Evolutionary conservation across 495 filamentous ascomycete species (phyloP).

Genomic region (Aspergillus sclerotiicarbonarius): DNA sequence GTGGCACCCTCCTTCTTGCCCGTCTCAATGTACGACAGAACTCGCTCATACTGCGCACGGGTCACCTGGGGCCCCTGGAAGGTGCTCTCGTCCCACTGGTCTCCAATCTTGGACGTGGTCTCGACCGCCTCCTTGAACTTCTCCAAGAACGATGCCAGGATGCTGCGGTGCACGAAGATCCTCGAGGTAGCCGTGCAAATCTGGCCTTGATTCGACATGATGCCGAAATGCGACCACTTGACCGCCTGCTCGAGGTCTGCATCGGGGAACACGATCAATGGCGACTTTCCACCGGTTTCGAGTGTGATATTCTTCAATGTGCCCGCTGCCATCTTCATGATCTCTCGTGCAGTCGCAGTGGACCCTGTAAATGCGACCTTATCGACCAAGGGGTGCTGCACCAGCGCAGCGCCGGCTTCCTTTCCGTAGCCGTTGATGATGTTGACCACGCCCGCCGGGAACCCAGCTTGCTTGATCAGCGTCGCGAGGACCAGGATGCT

Average conservation of each 20-base stretch:
- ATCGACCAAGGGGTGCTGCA: constrained; percentile 71
- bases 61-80: constrained; percentile 90
- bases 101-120: constrained; percentile 70
- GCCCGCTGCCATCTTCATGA: constrained; percentile 83
- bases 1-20: constrained; percentile 82
- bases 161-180: constrained; percentile 73
- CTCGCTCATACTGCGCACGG: constrained; percentile 75
- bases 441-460: constrained; percentile 91
- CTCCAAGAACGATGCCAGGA: constrained; percentile 75
- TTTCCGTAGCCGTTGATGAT: constrained; percentile 80
- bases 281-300: constrained; percentile 88
- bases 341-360: constrained; percentile 74
- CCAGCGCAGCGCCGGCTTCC: constrained; percentile 75
- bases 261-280: constrained; percentile 81
- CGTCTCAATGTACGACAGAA: constrained; percentile 72
- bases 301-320: constrained; percentile 93
- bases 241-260: constrained; percentile 83
- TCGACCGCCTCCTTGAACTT: constrained; percentile 66
- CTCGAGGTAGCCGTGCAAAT: constrained; percentile 89
- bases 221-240: constrained; percentile 80
- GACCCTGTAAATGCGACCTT: constrained; percentile 92
- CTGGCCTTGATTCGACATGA: constrained; percentile 78
- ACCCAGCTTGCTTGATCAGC: constrained; percentile 81
- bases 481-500: constrained; percentile 75
- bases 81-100: constrained; percentile 76